Percentiles rank a stretch among this genome's conserved stretches.
Conservation (phyloP, 257 asterid species). For the Nicotiana tomentosiformis region DNA sequence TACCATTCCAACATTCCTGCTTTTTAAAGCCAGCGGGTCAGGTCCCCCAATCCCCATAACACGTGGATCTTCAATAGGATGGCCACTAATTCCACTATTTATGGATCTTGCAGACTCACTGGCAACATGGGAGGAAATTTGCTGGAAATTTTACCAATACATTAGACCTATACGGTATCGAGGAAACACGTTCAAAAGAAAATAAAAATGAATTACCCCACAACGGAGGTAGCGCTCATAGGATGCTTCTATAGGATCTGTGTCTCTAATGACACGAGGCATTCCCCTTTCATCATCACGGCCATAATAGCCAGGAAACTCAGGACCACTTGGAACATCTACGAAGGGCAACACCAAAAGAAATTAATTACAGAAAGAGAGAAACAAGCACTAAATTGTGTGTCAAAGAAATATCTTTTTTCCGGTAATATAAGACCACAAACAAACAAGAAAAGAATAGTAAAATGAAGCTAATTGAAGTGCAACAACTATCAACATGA, state of each 20-base stretch:
- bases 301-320: slow-evolving; percentile 37
- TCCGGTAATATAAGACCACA: neutral
- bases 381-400: neutral
- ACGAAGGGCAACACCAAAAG: slow-evolving; percentile 5
- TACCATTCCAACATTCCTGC: slow-evolving; percentile 33
- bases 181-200: slow-evolving; percentile 2
- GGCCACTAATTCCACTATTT: slow-evolving; percentile 44
- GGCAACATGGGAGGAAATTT: slow-evolving; percentile 39
- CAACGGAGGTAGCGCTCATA: slow-evolving; percentile 72
- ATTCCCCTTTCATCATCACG: slow-evolving; percentile 54
- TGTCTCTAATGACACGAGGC: slow-evolving; percentile 47
- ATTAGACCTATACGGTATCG: neutral
- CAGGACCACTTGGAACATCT: slow-evolving; percentile 63
- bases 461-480: neutral
- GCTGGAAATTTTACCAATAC: slow-evolving; percentile 27
- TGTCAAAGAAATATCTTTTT: neutral
- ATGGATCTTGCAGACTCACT: slow-evolving; percentile 51
- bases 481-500: neutral
- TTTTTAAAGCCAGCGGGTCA: slow-evolving; percentile 37
- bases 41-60: slow-evolving; percentile 39
- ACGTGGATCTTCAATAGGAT: slow-evolving; percentile 48
- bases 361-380: slow-evolving; percentile 3
- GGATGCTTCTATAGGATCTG: slow-evolving; percentile 69
- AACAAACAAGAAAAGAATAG: neutral
- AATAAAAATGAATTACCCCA: slow-evolving; percentile 32